A percentile compares a stretch with the other conserved stretches of the same genome.
Conservation (phyloP, 257 asterid species). For the Solanum virginianum region DNA sequence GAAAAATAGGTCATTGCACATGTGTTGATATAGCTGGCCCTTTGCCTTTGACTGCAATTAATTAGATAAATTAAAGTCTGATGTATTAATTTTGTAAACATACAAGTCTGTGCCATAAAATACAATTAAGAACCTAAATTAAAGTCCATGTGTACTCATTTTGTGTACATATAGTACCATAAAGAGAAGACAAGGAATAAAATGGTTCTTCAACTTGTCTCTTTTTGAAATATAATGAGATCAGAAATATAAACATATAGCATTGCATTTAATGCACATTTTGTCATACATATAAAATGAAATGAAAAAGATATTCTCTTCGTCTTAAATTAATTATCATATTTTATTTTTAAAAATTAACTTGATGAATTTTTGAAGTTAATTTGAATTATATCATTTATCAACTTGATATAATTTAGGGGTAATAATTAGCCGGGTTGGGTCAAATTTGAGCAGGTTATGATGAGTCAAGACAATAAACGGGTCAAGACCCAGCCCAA, state of each 20-base stretch:
- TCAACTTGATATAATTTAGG: too few species aligned
- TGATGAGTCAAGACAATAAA: too few species aligned
- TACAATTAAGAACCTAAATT: background rate
- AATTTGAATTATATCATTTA: too few species aligned
- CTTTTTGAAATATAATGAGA: background rate
- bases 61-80: background rate
- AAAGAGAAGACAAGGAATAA: background rate
- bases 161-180: background rate
- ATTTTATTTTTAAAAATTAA: too few species aligned
- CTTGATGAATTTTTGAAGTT: too few species aligned
- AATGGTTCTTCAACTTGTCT: background rate
- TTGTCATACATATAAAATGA: too few species aligned
- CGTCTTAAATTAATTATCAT: too few species aligned
- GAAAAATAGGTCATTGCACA: background rate
- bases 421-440: too few species aligned
- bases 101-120: constrained; percentile 10
- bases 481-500: too few species aligned
- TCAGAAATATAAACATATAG: background rate
- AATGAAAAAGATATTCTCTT: too few species aligned
- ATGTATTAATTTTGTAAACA: background rate
- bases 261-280: background rate
- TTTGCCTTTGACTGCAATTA: background rate
- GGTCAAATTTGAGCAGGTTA: too few species aligned
- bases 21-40: background rate
- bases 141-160: background rate